Evolutionary conservation across 331 rosid species (phyloP).

Genomic region (Malus hybrid): DNA sequence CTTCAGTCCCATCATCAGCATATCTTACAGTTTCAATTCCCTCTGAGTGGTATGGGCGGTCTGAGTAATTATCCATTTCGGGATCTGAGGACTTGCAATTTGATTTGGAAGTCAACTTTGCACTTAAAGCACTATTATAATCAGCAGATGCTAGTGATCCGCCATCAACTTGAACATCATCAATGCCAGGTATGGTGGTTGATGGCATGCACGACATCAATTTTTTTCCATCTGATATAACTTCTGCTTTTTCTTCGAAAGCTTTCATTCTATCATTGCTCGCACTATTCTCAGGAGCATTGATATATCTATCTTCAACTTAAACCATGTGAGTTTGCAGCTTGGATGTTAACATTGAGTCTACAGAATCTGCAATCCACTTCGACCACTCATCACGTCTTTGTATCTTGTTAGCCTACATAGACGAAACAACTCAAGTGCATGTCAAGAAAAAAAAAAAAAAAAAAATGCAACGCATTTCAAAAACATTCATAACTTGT

Average conservation of each 20-base stretch:
- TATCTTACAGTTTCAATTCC: conserved; percentile 18
- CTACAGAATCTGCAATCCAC: conserved; percentile 55
- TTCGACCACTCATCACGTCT: conserved; percentile 65
- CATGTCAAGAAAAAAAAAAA: conserved; percentile 7
- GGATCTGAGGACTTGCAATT: conserved; percentile 16
- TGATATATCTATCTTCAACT: conserved; percentile 20
- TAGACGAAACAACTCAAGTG: conserved; percentile 9
- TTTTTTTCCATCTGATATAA: conserved; percentile 17
- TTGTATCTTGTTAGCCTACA: conserved; percentile 70
- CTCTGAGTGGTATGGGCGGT: conserved; percentile 16
- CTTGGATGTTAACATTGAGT: conserved; percentile 30
- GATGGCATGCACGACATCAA: conserved; percentile 17
- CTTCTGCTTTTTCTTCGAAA: conserved; percentile 28
- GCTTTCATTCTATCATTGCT: conserved; percentile 22
- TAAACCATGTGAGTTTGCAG: conserved; percentile 26
- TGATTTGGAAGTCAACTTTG: conserved; percentile 15
- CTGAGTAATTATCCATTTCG: conserved; percentile 13
- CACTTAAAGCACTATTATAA: conserved; percentile 7
- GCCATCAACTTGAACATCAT: conserved; percentile 21
- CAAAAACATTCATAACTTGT: not conserved
- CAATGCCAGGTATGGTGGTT: conserved; percentile 20
- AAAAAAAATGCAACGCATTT: not conserved
- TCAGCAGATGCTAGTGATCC: conserved; percentile 14
- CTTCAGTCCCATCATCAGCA: conserved; percentile 28
- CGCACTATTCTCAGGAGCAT: conserved; percentile 23